phyloP scores from a whole-genome alignment of 2,329 filamentous ascomycete genomes.

The Pestalotiopsis sp. region DNA sequence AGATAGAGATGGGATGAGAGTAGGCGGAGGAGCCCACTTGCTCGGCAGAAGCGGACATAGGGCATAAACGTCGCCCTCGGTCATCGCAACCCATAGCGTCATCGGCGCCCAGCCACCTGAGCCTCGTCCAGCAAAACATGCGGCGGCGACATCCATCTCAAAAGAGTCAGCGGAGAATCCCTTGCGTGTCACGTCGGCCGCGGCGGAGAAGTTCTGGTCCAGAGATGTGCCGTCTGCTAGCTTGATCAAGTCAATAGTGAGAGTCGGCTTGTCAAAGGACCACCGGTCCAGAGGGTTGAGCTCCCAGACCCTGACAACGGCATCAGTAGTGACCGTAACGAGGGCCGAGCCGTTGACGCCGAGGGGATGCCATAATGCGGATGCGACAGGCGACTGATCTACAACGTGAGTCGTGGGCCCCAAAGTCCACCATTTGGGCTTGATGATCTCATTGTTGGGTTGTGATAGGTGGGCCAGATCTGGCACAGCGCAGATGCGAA shows the following conservation, averaged over 20 bases:
- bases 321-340: slow-evolving; percentile 87
- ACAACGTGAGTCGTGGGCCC: slow-evolving; percentile 91
- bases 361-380: slow-evolving; percentile 89
- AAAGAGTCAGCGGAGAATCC: slow-evolving; percentile 87
- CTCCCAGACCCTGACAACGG: slow-evolving; percentile 89
- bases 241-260: slow-evolving; percentile 88
- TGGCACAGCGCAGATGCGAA: slow-evolving; percentile 86
- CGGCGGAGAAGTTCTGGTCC: slow-evolving; percentile 82
- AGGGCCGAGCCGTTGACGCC: slow-evolving; percentile 81
- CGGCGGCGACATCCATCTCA: slow-evolving; percentile 92
- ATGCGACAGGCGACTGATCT: slow-evolving; percentile 78
- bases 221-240: slow-evolving; percentile 81
- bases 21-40: slow-evolving; percentile 79
- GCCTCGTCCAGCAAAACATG: slow-evolving; percentile 71
- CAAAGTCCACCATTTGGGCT: slow-evolving; percentile 86
- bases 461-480: slow-evolving; percentile 76
- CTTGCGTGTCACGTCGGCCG: slow-evolving; percentile 72
- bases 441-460: slow-evolving; percentile 69
- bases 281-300: slow-evolving; percentile 80
- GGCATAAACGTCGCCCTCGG: slow-evolving; percentile 89
- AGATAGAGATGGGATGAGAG: slow-evolving; percentile 79
- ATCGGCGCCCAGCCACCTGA: slow-evolving; percentile 91
- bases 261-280: slow-evolving; percentile 82
- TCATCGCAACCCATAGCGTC: slow-evolving; percentile 97
- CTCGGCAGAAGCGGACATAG: slow-evolving; percentile 87